phyloP scores from a whole-genome alignment of 2,329 filamentous ascomycete species.

The Epichloe brachyelytri region DNA sequence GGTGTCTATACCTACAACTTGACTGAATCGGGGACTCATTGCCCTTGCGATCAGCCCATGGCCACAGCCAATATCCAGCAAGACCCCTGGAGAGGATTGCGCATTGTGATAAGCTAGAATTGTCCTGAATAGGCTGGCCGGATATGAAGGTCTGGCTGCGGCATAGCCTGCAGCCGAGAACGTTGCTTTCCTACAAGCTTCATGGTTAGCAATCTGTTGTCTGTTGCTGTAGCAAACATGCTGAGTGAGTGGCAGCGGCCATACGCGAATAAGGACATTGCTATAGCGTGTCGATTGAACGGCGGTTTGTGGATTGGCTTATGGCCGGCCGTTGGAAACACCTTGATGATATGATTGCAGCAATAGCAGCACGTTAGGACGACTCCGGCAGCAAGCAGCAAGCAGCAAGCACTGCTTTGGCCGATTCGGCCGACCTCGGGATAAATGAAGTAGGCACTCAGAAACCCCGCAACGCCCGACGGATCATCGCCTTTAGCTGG shows the following conservation, averaged over 20 bases:
- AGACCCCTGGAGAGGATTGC: constrained; percentile 16
- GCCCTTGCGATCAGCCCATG: constrained; percentile 44
- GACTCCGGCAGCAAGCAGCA: no score
- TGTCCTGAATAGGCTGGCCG: constrained; percentile 37
- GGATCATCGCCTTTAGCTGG: not conserved
- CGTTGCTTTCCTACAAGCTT: constrained; percentile 32
- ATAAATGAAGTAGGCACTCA: not conserved
- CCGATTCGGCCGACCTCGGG: constrained; percentile 7
- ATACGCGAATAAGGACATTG: constrained; percentile 37
- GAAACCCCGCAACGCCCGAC: not conserved
- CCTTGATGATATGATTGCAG: not conserved
- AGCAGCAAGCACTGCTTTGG: not conserved
- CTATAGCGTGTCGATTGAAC: not conserved
- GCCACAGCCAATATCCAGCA: constrained; percentile 51
- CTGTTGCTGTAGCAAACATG: not conserved
- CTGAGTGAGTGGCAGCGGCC: constrained; percentile 7
- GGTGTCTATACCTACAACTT: constrained; percentile 41
- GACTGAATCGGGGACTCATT: constrained; percentile 38
- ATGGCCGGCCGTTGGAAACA: not conserved
- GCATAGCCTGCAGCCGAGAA: constrained; percentile 47
- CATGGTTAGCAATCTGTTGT: not conserved
- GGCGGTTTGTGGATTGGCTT: not conserved
- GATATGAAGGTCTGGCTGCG: constrained; percentile 46
- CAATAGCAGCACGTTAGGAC: not conserved
- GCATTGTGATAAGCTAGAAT: constrained; percentile 40